Conservation (phyloP, 1,284 basidiomycete species). For the Pholiota adiposa region DNA sequence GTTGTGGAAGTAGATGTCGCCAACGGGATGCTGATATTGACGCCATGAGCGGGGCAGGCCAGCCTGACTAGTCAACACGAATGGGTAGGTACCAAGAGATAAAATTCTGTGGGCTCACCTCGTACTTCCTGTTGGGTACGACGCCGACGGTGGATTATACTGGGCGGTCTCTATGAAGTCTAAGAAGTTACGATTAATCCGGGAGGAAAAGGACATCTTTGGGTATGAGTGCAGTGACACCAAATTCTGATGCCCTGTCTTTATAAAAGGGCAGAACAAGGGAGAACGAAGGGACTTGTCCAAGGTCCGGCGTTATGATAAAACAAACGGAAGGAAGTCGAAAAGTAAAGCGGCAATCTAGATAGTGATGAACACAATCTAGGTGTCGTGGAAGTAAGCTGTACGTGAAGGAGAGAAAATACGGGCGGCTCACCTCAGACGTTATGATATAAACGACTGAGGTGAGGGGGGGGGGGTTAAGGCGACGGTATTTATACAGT, state of each 20-base stretch:
- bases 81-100: neutral
- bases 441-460: too few relatives aligned
- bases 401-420: too few relatives aligned
- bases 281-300: constrained; percentile 7
- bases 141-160: constrained; percentile 24
- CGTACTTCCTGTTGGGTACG: constrained; percentile 11
- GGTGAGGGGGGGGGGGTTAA: too few relatives aligned
- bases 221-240: neutral
- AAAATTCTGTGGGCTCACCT: constrained; percentile 14
- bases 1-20: constrained; percentile 44
- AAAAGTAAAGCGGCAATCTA: too few relatives aligned
- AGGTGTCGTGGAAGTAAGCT: too few relatives aligned
- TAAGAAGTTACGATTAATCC: constrained; percentile 17
- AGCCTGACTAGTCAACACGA: constrained; percentile 8
- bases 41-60: constrained; percentile 34
- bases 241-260: constrained; percentile 5
- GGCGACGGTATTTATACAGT: too few relatives aligned
- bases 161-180: constrained; percentile 32
- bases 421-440: too few relatives aligned
- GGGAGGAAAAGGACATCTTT: constrained; percentile 15
- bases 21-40: constrained; percentile 40
- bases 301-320: constrained; percentile 19
- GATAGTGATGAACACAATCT: too few relatives aligned
- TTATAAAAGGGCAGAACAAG: constrained; percentile 12
- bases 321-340: constrained; percentile 16